Evolutionary conservation across 2,329 filamentous ascomycete genomes (phyloP).

Genomic region (Nakataea oryzae): DNA sequence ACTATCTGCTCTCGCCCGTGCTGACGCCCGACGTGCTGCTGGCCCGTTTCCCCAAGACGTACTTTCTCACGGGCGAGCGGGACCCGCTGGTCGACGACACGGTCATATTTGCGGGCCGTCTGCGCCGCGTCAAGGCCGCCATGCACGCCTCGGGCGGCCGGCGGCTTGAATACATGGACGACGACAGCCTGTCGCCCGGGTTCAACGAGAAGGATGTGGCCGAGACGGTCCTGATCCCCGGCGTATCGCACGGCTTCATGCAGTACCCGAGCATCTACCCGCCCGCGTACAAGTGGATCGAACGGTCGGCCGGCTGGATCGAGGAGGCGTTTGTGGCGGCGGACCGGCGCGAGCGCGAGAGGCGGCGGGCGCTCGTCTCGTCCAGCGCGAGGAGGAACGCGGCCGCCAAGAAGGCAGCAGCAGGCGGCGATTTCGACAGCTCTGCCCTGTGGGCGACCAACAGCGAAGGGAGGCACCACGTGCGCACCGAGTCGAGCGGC

Average conservation of each 20-base stretch:
- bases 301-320: slow-evolving; percentile 72
- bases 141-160: slow-evolving; percentile 37
- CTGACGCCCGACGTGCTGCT: slow-evolving; percentile 79
- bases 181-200: slow-evolving; percentile 32
- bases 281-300: slow-evolving; percentile 81
- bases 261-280: slow-evolving; percentile 85
- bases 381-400: slow-evolving; percentile 5
- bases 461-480: slow-evolving; percentile 29
- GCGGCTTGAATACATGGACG: slow-evolving; percentile 35
- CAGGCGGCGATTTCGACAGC: background rate
- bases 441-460: slow-evolving; percentile 9
- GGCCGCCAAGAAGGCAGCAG: background rate
- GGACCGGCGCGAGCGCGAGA: slow-evolving; percentile 25
- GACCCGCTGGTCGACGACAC: slow-evolving; percentile 96
- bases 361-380: slow-evolving; percentile 12
- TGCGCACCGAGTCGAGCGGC: slow-evolving; percentile 52
- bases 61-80: slow-evolving; percentile 87
- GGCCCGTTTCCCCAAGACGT: slow-evolving; percentile 83
- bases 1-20: slow-evolving; percentile 84
- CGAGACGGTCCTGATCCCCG: slow-evolving; percentile 76
- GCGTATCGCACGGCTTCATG: slow-evolving; percentile 86
- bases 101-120: slow-evolving; percentile 82
- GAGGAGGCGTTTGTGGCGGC: slow-evolving; percentile 58
- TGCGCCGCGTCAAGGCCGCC: slow-evolving; percentile 68
- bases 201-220: slow-evolving; percentile 68